Evolutionary conservation across 2,329 filamentous ascomycete species (phyloP).

Genomic region (Fusarium marasasianum): DNA sequence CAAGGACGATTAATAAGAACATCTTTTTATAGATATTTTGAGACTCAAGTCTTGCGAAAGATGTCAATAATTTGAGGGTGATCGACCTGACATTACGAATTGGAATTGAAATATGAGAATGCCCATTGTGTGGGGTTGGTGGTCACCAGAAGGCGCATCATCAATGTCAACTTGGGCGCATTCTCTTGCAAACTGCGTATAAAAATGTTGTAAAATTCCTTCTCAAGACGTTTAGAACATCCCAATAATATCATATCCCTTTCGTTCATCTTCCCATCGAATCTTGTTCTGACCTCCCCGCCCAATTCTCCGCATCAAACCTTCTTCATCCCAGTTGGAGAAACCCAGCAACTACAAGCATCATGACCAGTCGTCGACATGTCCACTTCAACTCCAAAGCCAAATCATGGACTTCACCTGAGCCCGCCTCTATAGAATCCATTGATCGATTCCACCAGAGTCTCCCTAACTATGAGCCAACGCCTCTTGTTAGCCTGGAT

Average conservation of each 20-base stretch:
- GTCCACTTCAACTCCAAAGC: conserved; percentile 41
- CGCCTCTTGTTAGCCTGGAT: conserved; percentile 62
- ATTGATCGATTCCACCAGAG: conserved; percentile 62
- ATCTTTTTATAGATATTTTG: not conserved
- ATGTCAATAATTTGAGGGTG: not conserved
- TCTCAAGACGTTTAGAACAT: too few species aligned
- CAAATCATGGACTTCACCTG: conserved; percentile 18
- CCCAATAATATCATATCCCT: too few species aligned
- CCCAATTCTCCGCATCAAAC: not conserved
- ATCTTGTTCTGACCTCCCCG: not conserved
- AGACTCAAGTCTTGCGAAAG: not conserved
- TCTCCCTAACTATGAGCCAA: conserved; percentile 66
- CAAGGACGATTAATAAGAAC: not conserved
- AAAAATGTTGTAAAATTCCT: not conserved
- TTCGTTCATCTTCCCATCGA: not conserved
- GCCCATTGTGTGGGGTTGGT: not conserved
- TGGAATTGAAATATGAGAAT: not conserved
- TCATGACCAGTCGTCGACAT: conserved; percentile 36
- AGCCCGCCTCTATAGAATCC: conserved; percentile 7
- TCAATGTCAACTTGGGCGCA: conserved; percentile 1
- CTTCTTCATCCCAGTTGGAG: not conserved
- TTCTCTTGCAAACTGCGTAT: not conserved
- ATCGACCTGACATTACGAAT: not conserved
- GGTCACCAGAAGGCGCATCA: conserved; percentile 34
- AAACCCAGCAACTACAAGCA: not conserved